Evolutionary conservation across 352 stramenopile species (phyloP), one percentile per base, ranked within the genome.

Genomic region (Phytophthora crassamura): DNA sequence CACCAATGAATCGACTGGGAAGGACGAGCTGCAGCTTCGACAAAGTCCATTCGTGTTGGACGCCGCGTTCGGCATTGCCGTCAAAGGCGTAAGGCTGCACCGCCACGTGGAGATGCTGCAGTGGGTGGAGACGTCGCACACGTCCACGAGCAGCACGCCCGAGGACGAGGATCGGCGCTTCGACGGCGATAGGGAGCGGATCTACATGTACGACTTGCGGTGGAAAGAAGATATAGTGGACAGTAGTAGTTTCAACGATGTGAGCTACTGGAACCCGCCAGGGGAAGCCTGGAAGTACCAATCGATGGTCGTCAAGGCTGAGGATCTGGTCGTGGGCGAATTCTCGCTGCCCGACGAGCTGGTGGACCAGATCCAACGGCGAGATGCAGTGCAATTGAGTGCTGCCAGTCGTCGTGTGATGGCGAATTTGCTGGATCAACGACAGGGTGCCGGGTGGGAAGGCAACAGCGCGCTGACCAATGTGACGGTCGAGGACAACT

Each of bases 91-190:
- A 55, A 72, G 73, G 14, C 69, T 94, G 30, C 65, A 86, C 40
- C 80, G 86, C 0, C 68, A 68, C 6, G 86, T 94, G 46, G 84
- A 94, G 64, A 94, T 93, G 86, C 58, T 92, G 45, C 86, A 94
- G 60, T 94, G 86, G 86, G 82, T 93, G 30, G 86, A 94, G 48
- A 91, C 80, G 18, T 82, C 73, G 11, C 82, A 93, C 69, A 82
- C 72, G 10, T 82, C 73, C 34, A 86, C 67, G 25, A 77, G 64
- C 34, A 82, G 63, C 35, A 70, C 62, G 4, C 69, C 64, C 1
- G 72, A 82, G 30, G 77, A 84, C 38, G 77, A 89, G 25, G 78
- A 86, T 42, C 65, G 60, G 3, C 69, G 72, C 4, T 64, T 75
- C 12, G 77, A 83, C n/a, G 71, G 85, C 11, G 72, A 88, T 7